phyloP scores from a whole-genome alignment of 1,139 yeast species.

The Suhomyces guaymorum region DNA sequence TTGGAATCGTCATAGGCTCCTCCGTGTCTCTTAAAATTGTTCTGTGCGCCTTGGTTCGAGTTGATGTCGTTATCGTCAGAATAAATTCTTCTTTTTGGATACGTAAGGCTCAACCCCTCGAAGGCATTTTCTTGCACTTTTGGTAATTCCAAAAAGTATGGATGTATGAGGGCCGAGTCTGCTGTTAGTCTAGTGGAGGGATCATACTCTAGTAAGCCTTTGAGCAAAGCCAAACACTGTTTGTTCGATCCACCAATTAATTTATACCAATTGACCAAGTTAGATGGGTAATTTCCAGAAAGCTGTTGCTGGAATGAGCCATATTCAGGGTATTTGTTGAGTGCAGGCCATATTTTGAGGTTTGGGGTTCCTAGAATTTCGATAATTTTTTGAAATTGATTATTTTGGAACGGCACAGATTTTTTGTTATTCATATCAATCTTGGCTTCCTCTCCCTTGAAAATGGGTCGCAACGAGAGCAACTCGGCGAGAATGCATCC shows the following conservation, averaged over 20 bases:
- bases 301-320: conserved; percentile 55
- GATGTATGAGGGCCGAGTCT: conserved; percentile 68
- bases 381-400: conserved; percentile 84
- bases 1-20: conserved; percentile 13
- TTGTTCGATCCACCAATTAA: conserved; percentile 73
- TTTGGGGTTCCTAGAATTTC: conserved; percentile 92
- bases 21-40: conserved; percentile 28
- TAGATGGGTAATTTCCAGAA: conserved; percentile 60
- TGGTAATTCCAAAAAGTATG: conserved; percentile 70
- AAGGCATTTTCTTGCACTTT: conserved; percentile 70
- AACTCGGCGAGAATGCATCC: conserved; percentile 96
- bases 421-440: conserved; percentile 80
- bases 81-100: conserved; percentile 73
- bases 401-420: conserved; percentile 89
- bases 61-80: conserved; percentile 74
- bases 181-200: conserved; percentile 77
- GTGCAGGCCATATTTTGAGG: conserved; percentile 70
- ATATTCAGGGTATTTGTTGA: conserved; percentile 83
- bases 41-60: conserved; percentile 23
- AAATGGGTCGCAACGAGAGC: conserved; percentile 83
- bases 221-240: conserved; percentile 64
- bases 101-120: conserved; percentile 60
- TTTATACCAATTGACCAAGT: conserved; percentile 81
- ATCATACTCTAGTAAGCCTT: conserved; percentile 72
- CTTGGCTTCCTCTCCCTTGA: conserved; percentile 97